A percentile compares a stretch with the other conserved stretches of the same genome.
Evolutionary conservation across 345 rosid species (phyloP).

Genomic region (Citrus sinensis): DNA sequence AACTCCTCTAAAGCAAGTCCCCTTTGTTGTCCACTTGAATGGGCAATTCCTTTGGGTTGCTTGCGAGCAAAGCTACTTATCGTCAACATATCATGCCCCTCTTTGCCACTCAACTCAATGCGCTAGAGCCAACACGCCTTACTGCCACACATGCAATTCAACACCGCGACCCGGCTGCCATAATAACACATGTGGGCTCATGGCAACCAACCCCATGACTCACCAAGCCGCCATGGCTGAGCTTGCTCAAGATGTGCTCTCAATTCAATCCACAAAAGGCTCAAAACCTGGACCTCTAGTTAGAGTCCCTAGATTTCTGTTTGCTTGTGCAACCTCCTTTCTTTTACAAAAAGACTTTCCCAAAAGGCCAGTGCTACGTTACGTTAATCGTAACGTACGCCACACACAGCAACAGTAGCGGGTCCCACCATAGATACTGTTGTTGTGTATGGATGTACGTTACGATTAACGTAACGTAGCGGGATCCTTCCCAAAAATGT

Average conservation of each 20-base stretch:
- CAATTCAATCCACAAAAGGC: conserved; percentile 20
- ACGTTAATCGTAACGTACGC: too few relatives aligned
- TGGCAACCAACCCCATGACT: conserved; percentile 26
- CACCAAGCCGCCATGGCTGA: conserved; percentile 17
- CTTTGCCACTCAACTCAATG: conserved; percentile 31
- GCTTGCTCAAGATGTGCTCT: conserved; percentile 36
- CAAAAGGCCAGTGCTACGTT: not conserved
- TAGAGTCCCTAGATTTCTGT: conserved; percentile 19
- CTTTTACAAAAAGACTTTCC: conserved; percentile 20
- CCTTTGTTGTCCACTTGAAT: conserved; percentile 24
- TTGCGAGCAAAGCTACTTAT: conserved; percentile 23
- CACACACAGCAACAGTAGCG: too few relatives aligned
- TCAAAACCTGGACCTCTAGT: conserved; percentile 18
- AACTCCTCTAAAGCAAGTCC: conserved; percentile 17
- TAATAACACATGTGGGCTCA: conserved; percentile 36
- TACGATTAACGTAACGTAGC: too few relatives aligned
- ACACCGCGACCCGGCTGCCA: conserved; percentile 35
- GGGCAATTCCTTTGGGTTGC: conserved; percentile 23
- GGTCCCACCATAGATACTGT: too few relatives aligned
- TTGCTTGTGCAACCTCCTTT: conserved; percentile 28
- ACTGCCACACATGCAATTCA: conserved; percentile 19
- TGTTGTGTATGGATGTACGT: too few relatives aligned
- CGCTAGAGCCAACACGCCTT: conserved; percentile 13
- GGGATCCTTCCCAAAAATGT: conserved; percentile 21
- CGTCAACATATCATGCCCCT: conserved; percentile 32